phyloP scores from a whole-genome alignment of 257 asterid species.

The Nicotiana benthamiana region DNA sequence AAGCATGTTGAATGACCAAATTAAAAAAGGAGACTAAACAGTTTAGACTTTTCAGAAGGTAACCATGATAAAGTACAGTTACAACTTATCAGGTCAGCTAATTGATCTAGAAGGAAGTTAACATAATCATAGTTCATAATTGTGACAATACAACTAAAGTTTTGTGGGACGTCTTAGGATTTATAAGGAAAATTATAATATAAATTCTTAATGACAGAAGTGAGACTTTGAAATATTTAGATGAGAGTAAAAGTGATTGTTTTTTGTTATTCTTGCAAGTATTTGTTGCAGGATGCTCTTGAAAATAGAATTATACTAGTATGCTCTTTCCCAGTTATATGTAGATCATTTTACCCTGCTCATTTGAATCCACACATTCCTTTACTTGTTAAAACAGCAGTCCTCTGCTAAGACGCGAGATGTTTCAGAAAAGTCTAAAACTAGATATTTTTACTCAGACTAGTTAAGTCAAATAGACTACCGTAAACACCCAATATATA shows the following conservation, averaged over 20 bases:
- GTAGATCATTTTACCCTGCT: not conserved
- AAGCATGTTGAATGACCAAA: not conserved
- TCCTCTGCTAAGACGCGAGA: not conserved
- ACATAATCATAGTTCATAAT: not conserved
- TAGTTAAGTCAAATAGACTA: not conserved
- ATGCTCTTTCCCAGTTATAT: not conserved
- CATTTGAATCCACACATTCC: not conserved
- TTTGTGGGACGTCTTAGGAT: not conserved
- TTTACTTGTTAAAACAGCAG: not conserved
- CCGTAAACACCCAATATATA: not conserved
- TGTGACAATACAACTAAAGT: not conserved
- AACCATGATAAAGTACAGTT: not conserved
- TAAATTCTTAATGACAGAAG: not conserved
- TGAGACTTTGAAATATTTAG: not conserved
- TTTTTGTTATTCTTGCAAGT: not conserved
- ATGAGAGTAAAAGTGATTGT: not conserved
- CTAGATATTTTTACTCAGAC: not conserved
- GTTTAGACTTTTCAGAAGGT: not conserved
- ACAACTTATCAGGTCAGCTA: not conserved
- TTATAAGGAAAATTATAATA: not conserved
- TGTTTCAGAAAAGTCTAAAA: not conserved
- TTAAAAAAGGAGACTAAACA: not conserved
- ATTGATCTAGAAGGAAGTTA: not conserved
- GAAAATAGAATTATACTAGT: not conserved
- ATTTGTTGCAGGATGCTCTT: not conserved